These are phyloP conservation scores for Curvularia hawaiiensis DNA, from an alignment of 2,329 filamentous ascomycete genomes.

Conservation along the genomic window DNA sequence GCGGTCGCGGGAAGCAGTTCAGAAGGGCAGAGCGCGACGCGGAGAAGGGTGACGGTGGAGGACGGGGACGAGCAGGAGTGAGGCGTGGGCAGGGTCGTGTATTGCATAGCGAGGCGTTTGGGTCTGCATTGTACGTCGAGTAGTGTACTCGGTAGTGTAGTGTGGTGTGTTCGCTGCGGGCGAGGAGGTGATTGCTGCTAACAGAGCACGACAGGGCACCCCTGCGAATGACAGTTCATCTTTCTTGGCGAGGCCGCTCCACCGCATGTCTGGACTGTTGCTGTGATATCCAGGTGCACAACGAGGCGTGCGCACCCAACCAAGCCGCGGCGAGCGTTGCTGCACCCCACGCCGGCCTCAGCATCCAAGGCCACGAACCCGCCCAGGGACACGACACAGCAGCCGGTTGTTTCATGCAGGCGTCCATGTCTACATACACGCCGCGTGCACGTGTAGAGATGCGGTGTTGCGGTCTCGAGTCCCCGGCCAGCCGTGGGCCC, in stretches of 20 bases:
- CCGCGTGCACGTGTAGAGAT: constrained; percentile 16
- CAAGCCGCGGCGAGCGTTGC: constrained; percentile 8
- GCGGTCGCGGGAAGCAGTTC: constrained; percentile 33
- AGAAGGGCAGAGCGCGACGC: constrained; percentile 29
- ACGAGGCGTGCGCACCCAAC: constrained; percentile 12
- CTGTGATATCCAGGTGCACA: not conserved
- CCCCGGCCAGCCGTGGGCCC: constrained; percentile 20
- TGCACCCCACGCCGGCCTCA: constrained; percentile 9
- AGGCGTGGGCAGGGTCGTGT: constrained; percentile 13
- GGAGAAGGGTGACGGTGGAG: constrained; percentile 39
- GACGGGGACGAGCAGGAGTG: constrained; percentile 39
- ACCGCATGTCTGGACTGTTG: constrained; percentile 12
- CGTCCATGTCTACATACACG: not conserved
- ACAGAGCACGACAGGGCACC: constrained; percentile 8
- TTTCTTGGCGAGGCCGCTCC: constrained; percentile 14
- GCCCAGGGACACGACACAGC: constrained; percentile 15
- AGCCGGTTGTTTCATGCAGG: constrained; percentile 20
- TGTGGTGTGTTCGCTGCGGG: constrained; percentile 2
- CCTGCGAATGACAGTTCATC: constrained; percentile 17
- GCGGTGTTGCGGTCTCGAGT: constrained; percentile 11
- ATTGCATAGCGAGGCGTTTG: constrained; percentile 48
- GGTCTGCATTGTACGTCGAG: constrained; percentile 8
- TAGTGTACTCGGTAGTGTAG: not conserved
- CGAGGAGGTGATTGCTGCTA: constrained; percentile 2
- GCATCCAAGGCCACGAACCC: constrained; percentile 9